phyloP scores from a whole-genome alignment of 805 yeast species.

The Yamadazyma sp. region DNA sequence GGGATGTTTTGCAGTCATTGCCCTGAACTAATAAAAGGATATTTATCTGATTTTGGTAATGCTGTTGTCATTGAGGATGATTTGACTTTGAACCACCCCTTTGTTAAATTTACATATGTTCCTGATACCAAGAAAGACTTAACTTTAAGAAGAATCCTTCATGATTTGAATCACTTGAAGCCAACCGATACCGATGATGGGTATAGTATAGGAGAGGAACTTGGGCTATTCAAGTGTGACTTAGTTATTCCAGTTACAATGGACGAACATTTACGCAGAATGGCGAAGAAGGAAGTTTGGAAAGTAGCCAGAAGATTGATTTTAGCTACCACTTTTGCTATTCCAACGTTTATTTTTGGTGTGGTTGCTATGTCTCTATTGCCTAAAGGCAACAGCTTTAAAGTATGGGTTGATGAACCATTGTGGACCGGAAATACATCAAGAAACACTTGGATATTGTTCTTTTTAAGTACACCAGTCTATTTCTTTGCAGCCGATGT shows the following conservation, averaged over 20 bases:
- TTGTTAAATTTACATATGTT: conserved; percentile 59
- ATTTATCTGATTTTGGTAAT: conserved; percentile 51
- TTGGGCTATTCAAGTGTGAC: conserved; percentile 45
- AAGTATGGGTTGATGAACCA: conserved; percentile 58
- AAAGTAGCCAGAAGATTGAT: conserved; percentile 45
- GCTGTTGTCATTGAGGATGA: conserved; percentile 55
- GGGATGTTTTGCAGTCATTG: conserved; percentile 76
- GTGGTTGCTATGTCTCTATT: conserved; percentile 66
- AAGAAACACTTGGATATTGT: conserved; percentile 62
- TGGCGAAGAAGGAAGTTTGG: conserved; percentile 48
- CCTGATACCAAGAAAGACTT: conserved; percentile 47
- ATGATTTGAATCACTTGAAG: conserved; percentile 44
- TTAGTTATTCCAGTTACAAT: conserved; percentile 54
- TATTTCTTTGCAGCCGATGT: conserved; percentile 73
- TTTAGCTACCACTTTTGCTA: conserved; percentile 51
- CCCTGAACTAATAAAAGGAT: conserved; percentile 53
- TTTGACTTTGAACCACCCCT: conserved; percentile 53
- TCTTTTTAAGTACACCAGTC: conserved; percentile 66
- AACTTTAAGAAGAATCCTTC: conserved; percentile 54
- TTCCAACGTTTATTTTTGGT: conserved; percentile 68
- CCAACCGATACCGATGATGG: conserved; percentile 22
- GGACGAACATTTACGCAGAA: conserved; percentile 57
- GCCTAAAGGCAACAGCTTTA: conserved; percentile 37
- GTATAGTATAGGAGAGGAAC: conserved; percentile 15
- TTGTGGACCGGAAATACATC: conserved; percentile 61